Evolutionary conservation across 1,284 basidiomycete genomes (phyloP).

Genomic region (Tilletia caries): DNA sequence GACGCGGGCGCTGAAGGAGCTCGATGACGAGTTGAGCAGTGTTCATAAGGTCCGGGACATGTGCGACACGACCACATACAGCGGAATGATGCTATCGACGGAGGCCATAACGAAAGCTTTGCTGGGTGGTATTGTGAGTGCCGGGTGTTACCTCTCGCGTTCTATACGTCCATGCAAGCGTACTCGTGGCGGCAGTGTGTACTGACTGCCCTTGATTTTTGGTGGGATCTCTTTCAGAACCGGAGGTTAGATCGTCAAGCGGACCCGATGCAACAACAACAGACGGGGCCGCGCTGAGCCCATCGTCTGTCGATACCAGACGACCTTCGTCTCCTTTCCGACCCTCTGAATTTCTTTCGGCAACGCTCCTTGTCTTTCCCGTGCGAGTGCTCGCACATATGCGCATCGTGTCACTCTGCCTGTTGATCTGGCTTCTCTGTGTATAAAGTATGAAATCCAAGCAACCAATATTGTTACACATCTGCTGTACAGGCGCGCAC

Average conservation of each 20-base stretch:
- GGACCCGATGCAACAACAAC: not conserved
- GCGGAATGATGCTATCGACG: conserved; percentile 55
- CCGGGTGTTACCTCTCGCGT: not conserved
- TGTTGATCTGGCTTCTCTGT: too few relatives aligned
- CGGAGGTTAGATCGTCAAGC: conserved; percentile 12
- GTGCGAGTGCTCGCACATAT: too few relatives aligned
- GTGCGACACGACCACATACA: conserved; percentile 64
- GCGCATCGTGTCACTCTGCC: not conserved
- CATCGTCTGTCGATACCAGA: too few relatives aligned
- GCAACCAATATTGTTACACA: too few relatives aligned
- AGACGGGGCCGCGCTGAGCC: not conserved
- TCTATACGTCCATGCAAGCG: not conserved
- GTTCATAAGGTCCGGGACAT: conserved; percentile 53
- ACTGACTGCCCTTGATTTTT: too few relatives aligned
- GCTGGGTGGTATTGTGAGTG: conserved; percentile 57
- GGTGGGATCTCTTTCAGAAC: not conserved
- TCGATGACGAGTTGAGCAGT: conserved; percentile 54
- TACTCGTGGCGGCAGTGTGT: too few relatives aligned
- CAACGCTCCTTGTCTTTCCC: too few relatives aligned
- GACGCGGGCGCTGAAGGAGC: conserved; percentile 56
- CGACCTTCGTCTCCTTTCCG: too few relatives aligned
- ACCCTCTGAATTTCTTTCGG: too few relatives aligned
- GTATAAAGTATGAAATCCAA: too few relatives aligned
- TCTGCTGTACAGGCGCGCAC: too few relatives aligned
- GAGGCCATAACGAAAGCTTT: conserved; percentile 62